Evolutionary conservation across 2,329 filamentous ascomycete species (phyloP).

Genomic region (Verticillium tricorpus): DNA sequence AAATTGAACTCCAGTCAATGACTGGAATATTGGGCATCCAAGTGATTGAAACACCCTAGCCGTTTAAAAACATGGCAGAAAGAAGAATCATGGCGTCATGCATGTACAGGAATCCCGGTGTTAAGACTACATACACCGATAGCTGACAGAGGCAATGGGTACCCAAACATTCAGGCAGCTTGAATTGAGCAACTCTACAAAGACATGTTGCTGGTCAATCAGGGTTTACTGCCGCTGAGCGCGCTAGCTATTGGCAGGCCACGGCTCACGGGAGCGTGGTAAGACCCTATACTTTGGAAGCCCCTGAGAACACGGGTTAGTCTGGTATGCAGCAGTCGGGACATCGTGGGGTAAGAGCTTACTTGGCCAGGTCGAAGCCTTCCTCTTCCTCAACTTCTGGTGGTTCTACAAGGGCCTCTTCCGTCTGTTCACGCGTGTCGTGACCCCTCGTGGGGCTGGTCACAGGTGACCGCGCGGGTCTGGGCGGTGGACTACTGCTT

Average conservation of each 20-base stretch:
- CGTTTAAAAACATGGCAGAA: too few species aligned
- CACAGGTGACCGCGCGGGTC: conserved; percentile 44
- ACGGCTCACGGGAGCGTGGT: conserved; percentile 50
- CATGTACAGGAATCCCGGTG: background rate
- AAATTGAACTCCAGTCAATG: too few species aligned
- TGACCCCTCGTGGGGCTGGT: conserved; percentile 41
- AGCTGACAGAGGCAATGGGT: background rate
- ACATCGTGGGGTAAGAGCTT: conserved; percentile 16
- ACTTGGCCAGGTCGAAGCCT: conserved; percentile 57
- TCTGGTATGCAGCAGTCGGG: background rate
- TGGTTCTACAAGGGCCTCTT: conserved; percentile 15
- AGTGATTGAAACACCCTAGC: background rate
- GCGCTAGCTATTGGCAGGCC: conserved; percentile 34
- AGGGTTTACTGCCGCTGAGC: background rate
- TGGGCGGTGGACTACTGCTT: conserved; percentile 56
- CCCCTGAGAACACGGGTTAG: conserved; percentile 40
- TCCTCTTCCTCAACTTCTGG: conserved; percentile 41
- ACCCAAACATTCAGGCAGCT: background rate
- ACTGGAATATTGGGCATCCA: too few species aligned
- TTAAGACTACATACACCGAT: too few species aligned
- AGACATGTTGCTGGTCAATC: background rate
- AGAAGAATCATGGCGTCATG: background rate
- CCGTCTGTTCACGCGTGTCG: conserved; percentile 14
- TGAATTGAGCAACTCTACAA: background rate
- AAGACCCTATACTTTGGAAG: conserved; percentile 61